Percentiles rank a stretch among this genome's conserved stretches.
These are phyloP conservation scores for Poa annua DNA, from an alignment of 176 grass and related monocot genomes.

Conservation along the genomic window DNA sequence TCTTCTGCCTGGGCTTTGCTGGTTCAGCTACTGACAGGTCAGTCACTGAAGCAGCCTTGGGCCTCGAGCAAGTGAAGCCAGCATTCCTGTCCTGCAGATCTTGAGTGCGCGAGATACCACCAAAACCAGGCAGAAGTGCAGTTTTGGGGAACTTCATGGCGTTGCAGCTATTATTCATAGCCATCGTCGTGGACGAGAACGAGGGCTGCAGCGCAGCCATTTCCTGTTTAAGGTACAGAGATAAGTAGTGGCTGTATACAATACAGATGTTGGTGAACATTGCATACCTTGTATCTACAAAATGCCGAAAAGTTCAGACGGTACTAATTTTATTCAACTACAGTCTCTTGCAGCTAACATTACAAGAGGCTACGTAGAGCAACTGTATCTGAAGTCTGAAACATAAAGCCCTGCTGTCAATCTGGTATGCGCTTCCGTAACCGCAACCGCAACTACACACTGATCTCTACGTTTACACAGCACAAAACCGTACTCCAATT, in stretches of 20 bases:
- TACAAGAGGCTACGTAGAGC: background rate
- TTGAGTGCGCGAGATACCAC: slow-evolving; percentile 38
- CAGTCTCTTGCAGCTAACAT: background rate
- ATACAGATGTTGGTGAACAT: background rate
- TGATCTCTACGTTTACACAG: background rate
- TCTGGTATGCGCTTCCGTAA: background rate
- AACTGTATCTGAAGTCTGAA: background rate
- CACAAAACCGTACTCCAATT: background rate
- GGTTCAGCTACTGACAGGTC: slow-evolving; percentile 54
- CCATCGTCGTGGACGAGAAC: slow-evolving; percentile 49
- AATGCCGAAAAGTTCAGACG: background rate
- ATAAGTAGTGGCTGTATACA: background rate
- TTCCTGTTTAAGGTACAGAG: slow-evolving; percentile 42
- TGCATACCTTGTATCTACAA: background rate
- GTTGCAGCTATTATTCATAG: slow-evolving; percentile 55
- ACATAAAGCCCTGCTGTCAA: too few species aligned
- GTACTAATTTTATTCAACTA: background rate
- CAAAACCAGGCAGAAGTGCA: slow-evolving; percentile 56
- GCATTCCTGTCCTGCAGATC: slow-evolving; percentile 47
- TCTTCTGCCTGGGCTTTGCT: slow-evolving; percentile 57
- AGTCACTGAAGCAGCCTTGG: slow-evolving; percentile 58
- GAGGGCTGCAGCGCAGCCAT: slow-evolving; percentile 81
- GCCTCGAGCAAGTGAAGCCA: slow-evolving; percentile 42
- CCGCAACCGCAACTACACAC: background rate
- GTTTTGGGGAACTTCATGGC: slow-evolving; percentile 56